Evolutionary conservation across 78 protist species (phyloP).

Genomic region (Tieghemostelium lacteum): DNA sequence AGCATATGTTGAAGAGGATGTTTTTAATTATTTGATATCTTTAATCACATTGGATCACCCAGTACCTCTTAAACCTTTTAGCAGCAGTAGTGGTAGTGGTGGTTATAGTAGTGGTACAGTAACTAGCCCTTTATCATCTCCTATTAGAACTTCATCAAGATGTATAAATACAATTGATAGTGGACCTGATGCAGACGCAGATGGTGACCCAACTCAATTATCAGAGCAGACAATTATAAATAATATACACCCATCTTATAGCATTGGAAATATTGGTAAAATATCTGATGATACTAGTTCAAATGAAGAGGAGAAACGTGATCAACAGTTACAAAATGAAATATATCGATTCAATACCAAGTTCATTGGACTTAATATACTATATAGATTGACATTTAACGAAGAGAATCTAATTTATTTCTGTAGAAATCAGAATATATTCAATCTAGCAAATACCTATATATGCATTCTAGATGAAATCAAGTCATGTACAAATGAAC

Average conservation of each 20-base stretch:
- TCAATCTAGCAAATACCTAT: not conserved
- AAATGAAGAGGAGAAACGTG: not conserved
- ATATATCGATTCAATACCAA: slow-evolving; percentile 19
- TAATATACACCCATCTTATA: not conserved
- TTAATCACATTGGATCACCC: not conserved
- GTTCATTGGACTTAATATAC: slow-evolving; percentile 25
- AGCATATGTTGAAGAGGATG: not conserved
- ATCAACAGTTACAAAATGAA: not conserved
- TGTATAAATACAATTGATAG: no score
- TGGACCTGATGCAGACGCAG: not conserved
- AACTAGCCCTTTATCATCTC: not conserved
- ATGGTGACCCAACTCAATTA: not conserved
- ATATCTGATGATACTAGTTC: not conserved
- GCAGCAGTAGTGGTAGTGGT: no score
- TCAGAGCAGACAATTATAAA: not conserved
- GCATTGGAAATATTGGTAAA: not conserved
- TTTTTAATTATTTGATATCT: not conserved
- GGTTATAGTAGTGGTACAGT: no score
- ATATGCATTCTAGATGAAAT: not conserved
- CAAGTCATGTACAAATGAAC: not conserved
- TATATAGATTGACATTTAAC: slow-evolving; percentile 51
- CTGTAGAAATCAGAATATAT: not conserved
- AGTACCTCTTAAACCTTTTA: no score
- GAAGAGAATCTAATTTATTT: slow-evolving; percentile 42
- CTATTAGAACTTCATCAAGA: no score